Evolutionary conservation across 2,329 filamentous ascomycete species (phyloP).

Genomic region (Pezicula radicicola): DNA sequence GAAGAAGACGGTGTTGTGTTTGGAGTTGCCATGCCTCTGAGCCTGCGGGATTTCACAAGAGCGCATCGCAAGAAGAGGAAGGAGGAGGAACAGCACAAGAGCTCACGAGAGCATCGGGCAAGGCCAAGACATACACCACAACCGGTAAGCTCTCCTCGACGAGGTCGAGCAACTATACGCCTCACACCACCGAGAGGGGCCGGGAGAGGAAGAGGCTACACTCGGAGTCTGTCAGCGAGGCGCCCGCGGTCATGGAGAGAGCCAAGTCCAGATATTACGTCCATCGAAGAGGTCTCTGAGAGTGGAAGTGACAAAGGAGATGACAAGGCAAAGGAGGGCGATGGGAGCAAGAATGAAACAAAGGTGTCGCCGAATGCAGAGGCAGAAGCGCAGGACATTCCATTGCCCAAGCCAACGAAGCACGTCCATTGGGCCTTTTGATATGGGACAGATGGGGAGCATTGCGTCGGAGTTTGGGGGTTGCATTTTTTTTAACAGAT

Average conservation of each 20-base stretch:
- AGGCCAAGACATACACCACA: not conserved
- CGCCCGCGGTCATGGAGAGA: slow-evolving; percentile 26
- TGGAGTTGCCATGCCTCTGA: slow-evolving; percentile 22
- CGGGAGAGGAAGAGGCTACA: slow-evolving; percentile 19
- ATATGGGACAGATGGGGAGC: no score
- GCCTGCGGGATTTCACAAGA: slow-evolving; percentile 22
- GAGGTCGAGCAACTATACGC: slow-evolving; percentile 23
- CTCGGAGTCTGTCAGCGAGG: slow-evolving; percentile 19
- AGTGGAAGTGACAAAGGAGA: slow-evolving; percentile 1
- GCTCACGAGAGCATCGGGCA: not conserved
- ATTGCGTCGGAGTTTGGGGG: no score
- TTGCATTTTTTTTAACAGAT: no score
- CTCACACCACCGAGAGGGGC: slow-evolving; percentile 8
- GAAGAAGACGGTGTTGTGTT: slow-evolving; percentile 18
- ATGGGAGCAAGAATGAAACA: no score
- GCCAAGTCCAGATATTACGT: slow-evolving; percentile 27
- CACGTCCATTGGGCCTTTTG: no score
- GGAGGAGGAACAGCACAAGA: not conserved
- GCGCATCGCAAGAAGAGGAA: not conserved
- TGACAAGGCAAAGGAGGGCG: not conserved
- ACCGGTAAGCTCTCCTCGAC: not conserved
- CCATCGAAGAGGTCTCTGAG: slow-evolving; percentile 24
- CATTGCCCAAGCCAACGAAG: no score
- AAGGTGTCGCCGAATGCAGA: no score
- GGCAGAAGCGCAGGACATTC: no score